Evolutionary conservation across 208 protist genomes (phyloP), one percentile per base, ranked within the genome.

Genomic region (Trypanosoma brucei): DNA sequence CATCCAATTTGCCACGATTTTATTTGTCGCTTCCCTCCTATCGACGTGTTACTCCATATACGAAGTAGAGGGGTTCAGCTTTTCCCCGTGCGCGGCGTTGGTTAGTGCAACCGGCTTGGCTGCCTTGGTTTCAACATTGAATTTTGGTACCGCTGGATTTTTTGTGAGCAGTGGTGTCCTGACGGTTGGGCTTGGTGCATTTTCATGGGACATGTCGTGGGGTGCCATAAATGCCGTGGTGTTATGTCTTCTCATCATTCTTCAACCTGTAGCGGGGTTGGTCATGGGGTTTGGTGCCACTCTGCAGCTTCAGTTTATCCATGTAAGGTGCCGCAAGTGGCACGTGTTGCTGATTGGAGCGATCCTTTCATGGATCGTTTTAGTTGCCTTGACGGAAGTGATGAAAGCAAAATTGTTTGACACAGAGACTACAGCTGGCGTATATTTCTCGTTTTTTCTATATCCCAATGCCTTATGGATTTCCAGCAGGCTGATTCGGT

Each of bases 391-490:
- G 66, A 40, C 75, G 0, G 44, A 54, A 9, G 33, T 72, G 33
- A 60, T 83, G 30, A 44, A 62, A 0, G 53, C 83, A 46, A 62
- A 65, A 13, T 38, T 78, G 6, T 59, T 60, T 51, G 70, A 76
- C 36, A 62, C 61, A 11, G 48, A 40, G 3, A 75, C 70, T 49
- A 78, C 75, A 55, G 80, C 75, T 36, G 76, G 76, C 36, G 51
- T 74, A n/a, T 82, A 79, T 66, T 54, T 86, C 8, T 76, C 65
- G 40, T 78, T 79, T 65, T 75, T 89, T 31, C 60, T 81, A n/a
- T 89, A 84, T 62, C 79, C 79, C 44, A 89, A 83, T 51, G 70
- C 74, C 1, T 31, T 89, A 14, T 89, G 79, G 83, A 60, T 81
- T 2, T 70, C 68, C 36, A 67, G 62, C 37, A 51, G 67, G 42